These are phyloP conservation scores for Mesotaenium endlicherianum DNA, from an alignment of 139 green algal species.

Conservation along the genomic window DNA sequence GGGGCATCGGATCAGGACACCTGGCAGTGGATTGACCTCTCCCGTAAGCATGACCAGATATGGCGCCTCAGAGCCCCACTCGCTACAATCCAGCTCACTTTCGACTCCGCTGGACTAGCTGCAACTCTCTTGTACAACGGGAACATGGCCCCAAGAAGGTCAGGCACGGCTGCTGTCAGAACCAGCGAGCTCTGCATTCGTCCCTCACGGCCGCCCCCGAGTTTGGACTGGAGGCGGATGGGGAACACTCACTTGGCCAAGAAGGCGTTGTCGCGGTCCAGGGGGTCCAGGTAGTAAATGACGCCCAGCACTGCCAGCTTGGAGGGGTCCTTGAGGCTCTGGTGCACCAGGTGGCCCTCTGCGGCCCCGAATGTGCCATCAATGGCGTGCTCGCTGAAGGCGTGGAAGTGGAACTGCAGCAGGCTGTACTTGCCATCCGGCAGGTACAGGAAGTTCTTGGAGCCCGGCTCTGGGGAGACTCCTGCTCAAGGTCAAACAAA, in stretches of 20 bases:
- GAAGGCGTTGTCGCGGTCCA: constrained; percentile 2
- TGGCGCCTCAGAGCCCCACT: too few species aligned
- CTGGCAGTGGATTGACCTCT: too few species aligned
- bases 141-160: background rate
- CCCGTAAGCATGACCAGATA: too few species aligned
- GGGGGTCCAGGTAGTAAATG: background rate
- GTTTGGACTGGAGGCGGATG: background rate
- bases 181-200: background rate
- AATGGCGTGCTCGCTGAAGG: constrained; percentile 24
- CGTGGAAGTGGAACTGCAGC: constrained; percentile 22
- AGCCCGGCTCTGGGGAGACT: background rate
- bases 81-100: too few species aligned
- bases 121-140: too few species aligned
- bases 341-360: constrained; percentile 32
- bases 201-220: background rate
- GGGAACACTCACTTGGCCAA: background rate
- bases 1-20: too few species aligned
- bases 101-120: too few species aligned
- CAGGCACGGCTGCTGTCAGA: background rate
- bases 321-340: background rate
- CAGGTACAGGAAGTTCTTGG: background rate
- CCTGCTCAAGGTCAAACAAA: background rate
- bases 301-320: constrained; percentile 25
- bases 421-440: background rate
- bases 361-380: constrained; percentile 13